A percentile compares a stretch with the other conserved stretches of the same genome.
These are phyloP conservation scores for Plectosphaerella cucumerina DNA, from an alignment of 2,329 filamentous ascomycete species.

Conservation along the genomic window DNA sequence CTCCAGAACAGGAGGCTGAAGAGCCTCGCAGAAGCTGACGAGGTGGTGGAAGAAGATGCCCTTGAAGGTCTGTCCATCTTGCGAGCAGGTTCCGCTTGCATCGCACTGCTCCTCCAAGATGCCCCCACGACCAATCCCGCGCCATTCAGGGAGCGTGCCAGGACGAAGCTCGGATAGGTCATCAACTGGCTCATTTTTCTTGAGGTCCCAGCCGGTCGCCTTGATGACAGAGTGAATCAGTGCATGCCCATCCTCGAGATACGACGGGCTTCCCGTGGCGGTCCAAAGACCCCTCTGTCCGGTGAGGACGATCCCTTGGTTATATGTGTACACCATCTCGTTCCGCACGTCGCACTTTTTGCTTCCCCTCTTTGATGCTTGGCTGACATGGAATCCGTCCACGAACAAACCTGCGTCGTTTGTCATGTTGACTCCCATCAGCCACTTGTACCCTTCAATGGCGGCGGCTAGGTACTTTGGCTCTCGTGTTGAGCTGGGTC, in stretches of 20 bases:
- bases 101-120: constrained; percentile 86
- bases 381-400: constrained; percentile 83
- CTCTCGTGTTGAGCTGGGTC: constrained; percentile 38
- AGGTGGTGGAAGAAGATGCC: constrained; percentile 41
- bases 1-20: constrained; percentile 37
- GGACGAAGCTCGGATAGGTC: constrained; percentile 23
- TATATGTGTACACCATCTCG: constrained; percentile 92
- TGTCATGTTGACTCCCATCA: constrained; percentile 75
- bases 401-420: constrained; percentile 71
- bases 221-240: constrained; percentile 69
- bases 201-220: constrained; percentile 71
- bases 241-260: constrained; percentile 74
- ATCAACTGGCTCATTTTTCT: constrained; percentile 36
- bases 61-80: constrained; percentile 88
- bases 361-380: constrained; percentile 56
- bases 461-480: constrained; percentile 69
- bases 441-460: constrained; percentile 75
- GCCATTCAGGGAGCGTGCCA: constrained; percentile 53
- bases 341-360: constrained; percentile 75
- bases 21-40: constrained; percentile 28
- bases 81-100: constrained; percentile 66
- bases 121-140: constrained; percentile 72
- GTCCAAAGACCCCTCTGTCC: constrained; percentile 78
- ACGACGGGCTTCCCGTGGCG: constrained; percentile 66
- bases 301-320: constrained; percentile 85